Evolutionary conservation across 805 yeast species (phyloP), one percentile per base, ranked within the genome.

Genomic region (Suhomyces kilbournensis): DNA sequence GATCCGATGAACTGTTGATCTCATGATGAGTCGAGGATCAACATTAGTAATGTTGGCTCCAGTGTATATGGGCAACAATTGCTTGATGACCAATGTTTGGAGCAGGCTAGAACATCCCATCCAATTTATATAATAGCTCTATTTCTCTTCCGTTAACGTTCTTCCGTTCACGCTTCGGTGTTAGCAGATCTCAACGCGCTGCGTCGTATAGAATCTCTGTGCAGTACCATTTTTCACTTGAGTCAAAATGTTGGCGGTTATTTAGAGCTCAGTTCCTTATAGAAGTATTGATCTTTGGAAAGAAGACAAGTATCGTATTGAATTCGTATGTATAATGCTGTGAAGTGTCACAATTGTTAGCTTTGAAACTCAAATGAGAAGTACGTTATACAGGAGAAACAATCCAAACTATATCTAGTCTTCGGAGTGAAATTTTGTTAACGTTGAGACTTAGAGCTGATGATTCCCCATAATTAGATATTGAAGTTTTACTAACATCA

Each of bases 191-290:
- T 38, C 45, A 42, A 23, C 48, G 48, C 48, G 48, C 28, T n/a
- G n/a, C 48, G 46, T 44, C 46, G 48, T 46, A 19, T 46, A 46
- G 48, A 19, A 15, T 17, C 32, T 46, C 34, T 46, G 48, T 46
- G 48, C 48, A 34, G 42, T 46, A 28, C 34, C 35, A 19, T 46
- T 46, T 46, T 35, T 22, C 17, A 35, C 30, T 35, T 22, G 43
- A 46, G 42, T 22, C 48, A 46, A 46, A 46, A 46, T 46, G 48
- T 46, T 46, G 48, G 48, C 48, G 15, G 10, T 19, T 46, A 17
- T 22, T 19, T 19, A 46, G 38, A 23, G 15, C 43, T 20, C 48
- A 46, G 17, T 46, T 35, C 48, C 35, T 46, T 46, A 46, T 34
- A 8, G 20, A 23, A n/a, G 19, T 25, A 39, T 12, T 28, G 40